A percentile compares a stretch with the other conserved stretches of the same genome.
Conservation (phyloP, 2,329 filamentous ascomycete genomes). For the Fusarium buharicum region DNA sequence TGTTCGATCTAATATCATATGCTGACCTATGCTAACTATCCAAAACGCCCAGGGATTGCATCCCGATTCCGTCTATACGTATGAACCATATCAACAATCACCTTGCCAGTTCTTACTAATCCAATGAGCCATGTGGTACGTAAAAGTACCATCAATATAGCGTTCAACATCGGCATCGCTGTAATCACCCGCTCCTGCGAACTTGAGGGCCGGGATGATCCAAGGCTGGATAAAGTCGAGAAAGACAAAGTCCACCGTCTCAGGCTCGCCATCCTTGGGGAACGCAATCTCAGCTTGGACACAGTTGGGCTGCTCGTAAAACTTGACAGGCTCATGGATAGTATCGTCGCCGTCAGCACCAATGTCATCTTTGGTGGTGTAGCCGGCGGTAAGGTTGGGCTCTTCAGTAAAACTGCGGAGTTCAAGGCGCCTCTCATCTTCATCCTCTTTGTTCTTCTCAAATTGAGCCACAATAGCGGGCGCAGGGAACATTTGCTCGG, state of each 20-base stretch:
- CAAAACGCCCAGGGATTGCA: constrained; percentile 20
- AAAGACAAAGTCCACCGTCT: constrained; percentile 87
- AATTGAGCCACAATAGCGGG: constrained; percentile 29
- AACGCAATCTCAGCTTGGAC: constrained; percentile 77
- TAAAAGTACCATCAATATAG: constrained; percentile 66
- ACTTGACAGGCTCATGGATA: constrained; percentile 77
- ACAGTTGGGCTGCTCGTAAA: constrained; percentile 84
- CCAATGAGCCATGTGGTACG: constrained; percentile 66
- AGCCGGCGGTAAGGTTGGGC: constrained; percentile 70
- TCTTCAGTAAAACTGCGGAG: constrained; percentile 47
- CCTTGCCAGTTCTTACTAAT: constrained; percentile 67
- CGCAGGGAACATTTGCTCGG: constrained; percentile 54
- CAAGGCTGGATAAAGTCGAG: constrained; percentile 90
- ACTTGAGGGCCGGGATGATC: constrained; percentile 78
- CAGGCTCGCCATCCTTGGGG: constrained; percentile 65
- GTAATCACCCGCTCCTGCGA: constrained; percentile 62
- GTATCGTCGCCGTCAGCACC: constrained; percentile 92
- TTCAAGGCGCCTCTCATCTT: constrained; percentile 47
- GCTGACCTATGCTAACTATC: not conserved
- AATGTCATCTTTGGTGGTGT: constrained; percentile 88
- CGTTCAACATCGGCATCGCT: constrained; percentile 57
- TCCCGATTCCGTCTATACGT: constrained; percentile 7
- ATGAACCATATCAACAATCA: constrained; percentile 51
- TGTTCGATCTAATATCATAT: constrained; percentile 9
- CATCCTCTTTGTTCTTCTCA: constrained; percentile 26